Evolutionary conservation across 192 early-diverging fungal species (phyloP).

Genomic region (Backusella psychrophila): DNA sequence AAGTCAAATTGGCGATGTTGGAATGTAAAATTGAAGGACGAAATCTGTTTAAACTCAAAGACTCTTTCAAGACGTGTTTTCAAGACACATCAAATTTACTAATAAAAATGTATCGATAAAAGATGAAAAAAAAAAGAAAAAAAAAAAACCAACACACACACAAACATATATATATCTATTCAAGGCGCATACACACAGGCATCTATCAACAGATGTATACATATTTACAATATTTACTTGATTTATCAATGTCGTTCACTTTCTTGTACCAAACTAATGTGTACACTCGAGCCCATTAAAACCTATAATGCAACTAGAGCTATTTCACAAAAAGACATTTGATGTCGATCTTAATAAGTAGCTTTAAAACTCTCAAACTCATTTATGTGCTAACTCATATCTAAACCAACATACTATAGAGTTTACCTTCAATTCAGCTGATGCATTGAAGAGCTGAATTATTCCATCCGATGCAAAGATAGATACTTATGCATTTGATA

Average conservation of each 20-base stretch:
- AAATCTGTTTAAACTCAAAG: neutral
- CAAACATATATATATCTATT: neutral
- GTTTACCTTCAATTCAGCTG: too few relatives aligned
- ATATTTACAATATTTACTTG: too few relatives aligned
- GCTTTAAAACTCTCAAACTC: too few relatives aligned
- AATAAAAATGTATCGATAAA: slow-evolving; percentile 5
- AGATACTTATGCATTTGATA: too few relatives aligned
- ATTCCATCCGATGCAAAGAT: too few relatives aligned
- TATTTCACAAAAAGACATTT: too few relatives aligned
- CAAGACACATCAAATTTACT: neutral
- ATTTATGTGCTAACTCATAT: too few relatives aligned
- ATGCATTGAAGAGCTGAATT: too few relatives aligned
- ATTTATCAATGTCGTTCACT: neutral
- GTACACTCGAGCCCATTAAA: too few relatives aligned
- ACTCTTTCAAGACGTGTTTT: slow-evolving; percentile 4
- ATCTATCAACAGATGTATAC: neutral
- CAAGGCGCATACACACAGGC: neutral
- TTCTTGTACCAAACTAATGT: neutral
- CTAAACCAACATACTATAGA: too few relatives aligned
- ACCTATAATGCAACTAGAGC: too few relatives aligned
- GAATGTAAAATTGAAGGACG: neutral
- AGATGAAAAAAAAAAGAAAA: neutral
- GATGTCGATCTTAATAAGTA: too few relatives aligned
- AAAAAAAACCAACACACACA: neutral
- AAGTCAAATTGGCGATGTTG: slow-evolving; percentile 1